These are phyloP conservation scores for Pseudopyrenochaeta lycopersici DNA, from an alignment of 2,329 filamentous ascomycete genomes.

Conservation along the genomic window DNA sequence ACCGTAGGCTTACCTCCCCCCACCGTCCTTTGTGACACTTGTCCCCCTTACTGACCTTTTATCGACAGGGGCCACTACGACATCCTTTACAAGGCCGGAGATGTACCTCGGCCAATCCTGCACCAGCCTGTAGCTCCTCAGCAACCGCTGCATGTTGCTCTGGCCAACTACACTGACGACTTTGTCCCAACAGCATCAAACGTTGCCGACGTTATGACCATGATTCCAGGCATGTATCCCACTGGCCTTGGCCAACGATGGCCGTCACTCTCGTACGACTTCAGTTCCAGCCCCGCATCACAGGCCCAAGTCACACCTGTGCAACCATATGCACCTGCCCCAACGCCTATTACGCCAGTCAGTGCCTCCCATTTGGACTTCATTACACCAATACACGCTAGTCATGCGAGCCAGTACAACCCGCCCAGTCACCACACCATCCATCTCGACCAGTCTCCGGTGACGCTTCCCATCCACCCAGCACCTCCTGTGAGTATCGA, in stretches of 20 bases:
- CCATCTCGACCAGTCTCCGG: constrained; percentile 43
- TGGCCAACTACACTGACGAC: constrained; percentile 50
- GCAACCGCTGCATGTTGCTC: constrained; percentile 43
- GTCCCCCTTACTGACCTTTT: constrained; percentile 16
- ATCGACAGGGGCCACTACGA: constrained; percentile 90
- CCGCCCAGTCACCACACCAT: constrained; percentile 37
- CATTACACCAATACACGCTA: constrained; percentile 38
- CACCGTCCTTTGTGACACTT: not conserved
- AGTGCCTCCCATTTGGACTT: constrained; percentile 45
- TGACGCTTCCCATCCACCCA: constrained; percentile 44
- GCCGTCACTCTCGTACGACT: constrained; percentile 48
- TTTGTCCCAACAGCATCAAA: constrained; percentile 51
- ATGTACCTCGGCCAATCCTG: constrained; percentile 49
- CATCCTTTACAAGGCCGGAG: constrained; percentile 79
- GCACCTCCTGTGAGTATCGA: constrained; percentile 40
- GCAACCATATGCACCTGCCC: constrained; percentile 41
- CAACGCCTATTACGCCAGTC: constrained; percentile 38
- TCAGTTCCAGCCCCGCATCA: constrained; percentile 41
- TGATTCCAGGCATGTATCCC: constrained; percentile 59
- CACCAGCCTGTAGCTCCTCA: constrained; percentile 37
- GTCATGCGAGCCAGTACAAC: constrained; percentile 36
- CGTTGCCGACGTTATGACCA: constrained; percentile 46
- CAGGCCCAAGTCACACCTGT: constrained; percentile 44
- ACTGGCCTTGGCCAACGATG: constrained; percentile 44
- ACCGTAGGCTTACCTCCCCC: constrained; percentile 59